A percentile compares a stretch with the other conserved stretches of the same genome.
These are phyloP conservation scores for Phoma sp. DNA, from an alignment of 2,329 filamentous ascomycete genomes.

Conservation along the genomic window DNA sequence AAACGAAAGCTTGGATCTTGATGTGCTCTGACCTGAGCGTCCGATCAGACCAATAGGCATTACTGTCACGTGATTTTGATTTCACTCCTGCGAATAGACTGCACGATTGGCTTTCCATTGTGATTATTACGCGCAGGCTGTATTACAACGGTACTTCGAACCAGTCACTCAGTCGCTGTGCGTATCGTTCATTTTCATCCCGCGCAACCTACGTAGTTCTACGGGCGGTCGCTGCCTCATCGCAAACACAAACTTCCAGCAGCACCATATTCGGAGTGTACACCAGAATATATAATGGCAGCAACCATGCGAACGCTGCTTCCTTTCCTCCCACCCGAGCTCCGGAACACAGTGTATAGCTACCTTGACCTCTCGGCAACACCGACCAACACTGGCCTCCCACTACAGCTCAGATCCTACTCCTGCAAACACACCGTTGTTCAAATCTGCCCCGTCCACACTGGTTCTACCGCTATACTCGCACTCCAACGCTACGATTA, in stretches of 20 bases:
- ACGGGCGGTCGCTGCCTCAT: neutral
- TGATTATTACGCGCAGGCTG: slow-evolving; percentile 6
- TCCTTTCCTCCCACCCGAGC: slow-evolving; percentile 37
- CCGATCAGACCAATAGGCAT: neutral
- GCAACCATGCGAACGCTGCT: slow-evolving; percentile 25
- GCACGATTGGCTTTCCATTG: slow-evolving; percentile 8
- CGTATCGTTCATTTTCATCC: neutral
- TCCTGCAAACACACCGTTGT: slow-evolving; percentile 35
- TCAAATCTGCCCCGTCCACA: slow-evolving; percentile 32
- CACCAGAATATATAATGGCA: neutral
- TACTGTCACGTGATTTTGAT: slow-evolving; percentile 11
- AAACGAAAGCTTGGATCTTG: slow-evolving; percentile 7
- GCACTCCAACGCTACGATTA: slow-evolving; percentile 25
- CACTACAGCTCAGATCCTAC: slow-evolving; percentile 33
- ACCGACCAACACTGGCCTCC: slow-evolving; percentile 23
- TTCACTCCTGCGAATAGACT: slow-evolving; percentile 8
- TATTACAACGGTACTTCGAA: neutral
- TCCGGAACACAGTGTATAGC: slow-evolving; percentile 41
- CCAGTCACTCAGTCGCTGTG: neutral
- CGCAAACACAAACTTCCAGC: neutral
- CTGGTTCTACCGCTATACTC: slow-evolving; percentile 31
- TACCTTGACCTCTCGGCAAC: slow-evolving; percentile 22
- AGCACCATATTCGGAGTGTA: too few relatives aligned
- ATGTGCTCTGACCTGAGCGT: neutral
- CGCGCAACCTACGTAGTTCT: neutral